Evolutionary conservation across 305 asterid genomes (phyloP), one percentile per base, ranked within the genome.

Genomic region (Plantago coronopus): DNA sequence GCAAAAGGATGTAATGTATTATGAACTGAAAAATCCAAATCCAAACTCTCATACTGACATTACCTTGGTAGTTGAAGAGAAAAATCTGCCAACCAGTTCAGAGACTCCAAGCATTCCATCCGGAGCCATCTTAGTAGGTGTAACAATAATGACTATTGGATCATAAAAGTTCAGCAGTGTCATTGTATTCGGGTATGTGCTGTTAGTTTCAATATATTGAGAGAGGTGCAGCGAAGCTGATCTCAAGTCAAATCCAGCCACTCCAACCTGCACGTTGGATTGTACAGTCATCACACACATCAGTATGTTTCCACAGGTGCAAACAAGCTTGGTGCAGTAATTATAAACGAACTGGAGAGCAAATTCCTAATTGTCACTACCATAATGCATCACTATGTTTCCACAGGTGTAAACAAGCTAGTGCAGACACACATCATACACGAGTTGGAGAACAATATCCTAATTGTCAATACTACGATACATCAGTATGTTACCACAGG

Each of bases 61-160:
- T 64, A 76, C 98, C 94, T 88, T 91, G 64, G 87, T 76, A 57
- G 73, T 81, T 72, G 95, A 78, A 42, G 87, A 59, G 83, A 67
- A 86, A 76, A 77, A 83, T 69, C 79, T 84, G 68, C 87, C 91
- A 29, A 84, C 89, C 68, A 91, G 77, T 71, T 91, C 95, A 40
- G 95, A 91, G 72, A 91, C 93, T 57, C 98, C 98, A 63, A 86
- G 83, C 96, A 91, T 88, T 58, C 95, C 95, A 60, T 91, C 96
- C 9, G 94, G 78, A 29, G 95, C 95, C 69, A 76, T 74, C 77
- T 86, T 91, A 57, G 85, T 81, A 61, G 96, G 94, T 64, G 95
- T 72, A 62, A 91, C 98, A 72, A 88, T 80, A 66, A 83, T 79
- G 54, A 72, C 89, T 87, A 80, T 74, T 57, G 98, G 98, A 74